Base-by-base conservation (phyloP, 768 basidiomycete genomes). In the Phallus indusiatus region DNA sequence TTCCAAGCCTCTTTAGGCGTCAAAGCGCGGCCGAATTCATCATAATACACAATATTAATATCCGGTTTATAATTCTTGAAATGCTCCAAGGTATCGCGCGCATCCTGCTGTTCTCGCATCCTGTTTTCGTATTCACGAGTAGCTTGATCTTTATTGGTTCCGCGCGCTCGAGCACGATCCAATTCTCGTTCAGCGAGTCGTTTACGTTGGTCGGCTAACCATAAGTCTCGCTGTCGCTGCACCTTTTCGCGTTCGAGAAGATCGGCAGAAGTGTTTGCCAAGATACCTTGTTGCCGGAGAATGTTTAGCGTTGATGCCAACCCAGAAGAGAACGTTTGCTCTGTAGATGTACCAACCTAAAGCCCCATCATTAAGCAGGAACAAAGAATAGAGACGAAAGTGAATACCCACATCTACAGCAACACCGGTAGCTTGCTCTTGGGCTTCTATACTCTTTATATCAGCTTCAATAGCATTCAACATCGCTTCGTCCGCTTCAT, bases 1-100 rank as follows among this genome's bases (percentile, higher is more conserved):
- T 96, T 96, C 94, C 95, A 98, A 5, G 95, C 94, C 74, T 99
- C 96, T 77, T 97, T 97, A n/a, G 86, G 86, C 21, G 90, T 90
- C 69, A 94, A 74, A 60, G 79, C 69, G 42, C 96, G 80, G 51
- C 96, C 96, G 69, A 92, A 91, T 71, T 99, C 95, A 68, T 99
- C 96, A 63, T 94, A 86, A 69, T 99, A 99, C 53, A 89, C 88
- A 67, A 98, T 90, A 64, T 95, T 91, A 66, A 99, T 79, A 72
- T 95, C 94, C 5, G 96, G 96, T 72, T 95, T 97, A 77, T 99
- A 99, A 68, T 85, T 81, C 74, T 87, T 91, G 81, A 88, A 99
- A 53, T 82, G 70, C 35, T 95, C 90, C 60, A 92, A 72, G 54
- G 81, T 80, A 18, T 90, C 82, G 47, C 90, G 80, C 5, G 92